Percentiles rank a stretch among this genome's conserved stretches.
These are phyloP conservation scores for Rutstroemia sp. DNA, from an alignment of 2,329 filamentous ascomycete species.

Conservation along the genomic window DNA sequence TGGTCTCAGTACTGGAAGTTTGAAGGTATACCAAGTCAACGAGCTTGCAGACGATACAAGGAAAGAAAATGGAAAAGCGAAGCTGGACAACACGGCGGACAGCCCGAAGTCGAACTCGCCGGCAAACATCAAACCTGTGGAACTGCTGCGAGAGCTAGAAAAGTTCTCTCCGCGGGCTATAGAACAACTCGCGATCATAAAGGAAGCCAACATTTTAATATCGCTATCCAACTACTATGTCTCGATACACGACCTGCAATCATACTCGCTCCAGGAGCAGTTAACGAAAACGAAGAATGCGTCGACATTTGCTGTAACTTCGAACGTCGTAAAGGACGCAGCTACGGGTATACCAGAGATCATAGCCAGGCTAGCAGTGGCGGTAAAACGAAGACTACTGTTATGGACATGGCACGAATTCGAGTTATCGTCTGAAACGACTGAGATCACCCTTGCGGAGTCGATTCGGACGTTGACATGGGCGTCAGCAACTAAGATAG, in stretches of 20 bases:
- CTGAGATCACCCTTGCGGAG: slow-evolving; percentile 73
- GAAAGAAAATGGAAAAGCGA: slow-evolving; percentile 32
- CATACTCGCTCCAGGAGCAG: slow-evolving; percentile 73
- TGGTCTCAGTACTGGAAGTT: slow-evolving; percentile 79
- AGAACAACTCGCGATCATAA: slow-evolving; percentile 91
- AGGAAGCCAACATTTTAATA: slow-evolving; percentile 85
- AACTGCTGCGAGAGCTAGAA: slow-evolving; percentile 84
- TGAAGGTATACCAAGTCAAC: slow-evolving; percentile 89
- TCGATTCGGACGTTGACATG: slow-evolving; percentile 85
- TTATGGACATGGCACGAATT: slow-evolving; percentile 96
- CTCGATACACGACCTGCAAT: slow-evolving; percentile 82
- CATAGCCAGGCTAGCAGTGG: slow-evolving; percentile 83
- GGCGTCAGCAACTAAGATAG: slow-evolving; percentile 78
- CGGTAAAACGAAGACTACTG: slow-evolving; percentile 82
- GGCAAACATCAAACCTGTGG: slow-evolving; percentile 51
- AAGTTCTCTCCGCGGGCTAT: slow-evolving; percentile 87
- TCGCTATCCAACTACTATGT: slow-evolving; percentile 87
- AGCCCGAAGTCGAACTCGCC: slow-evolving; percentile 14
- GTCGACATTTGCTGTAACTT: slow-evolving; percentile 84
- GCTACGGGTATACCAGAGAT: slow-evolving; percentile 86
- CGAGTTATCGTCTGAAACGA: slow-evolving; percentile 67
- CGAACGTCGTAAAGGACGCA: slow-evolving; percentile 87
- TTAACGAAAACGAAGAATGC: slow-evolving; percentile 81
- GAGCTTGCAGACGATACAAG: slow-evolving; percentile 43
- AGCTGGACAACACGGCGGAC: slow-evolving; percentile 21